Evolutionary conservation across 306 rosid species (phyloP).

Genomic region (Hylodesmum podocarpum): DNA sequence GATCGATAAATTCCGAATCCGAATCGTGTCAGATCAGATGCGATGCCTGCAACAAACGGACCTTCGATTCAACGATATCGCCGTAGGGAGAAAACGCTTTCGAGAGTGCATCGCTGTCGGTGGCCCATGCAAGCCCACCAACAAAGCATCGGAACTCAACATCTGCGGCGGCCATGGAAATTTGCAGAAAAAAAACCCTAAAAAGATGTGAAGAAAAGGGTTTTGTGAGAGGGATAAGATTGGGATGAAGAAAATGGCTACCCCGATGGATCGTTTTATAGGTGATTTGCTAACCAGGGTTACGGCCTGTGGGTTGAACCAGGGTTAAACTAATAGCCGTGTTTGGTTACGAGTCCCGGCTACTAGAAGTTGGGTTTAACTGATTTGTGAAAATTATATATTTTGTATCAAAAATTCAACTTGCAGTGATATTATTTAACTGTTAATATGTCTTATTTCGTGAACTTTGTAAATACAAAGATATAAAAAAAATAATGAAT

Average conservation of each 20-base stretch:
- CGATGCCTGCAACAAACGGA: not conserved
- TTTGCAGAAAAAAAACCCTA: not conserved
- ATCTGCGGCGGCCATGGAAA: not conserved
- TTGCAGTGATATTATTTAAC: no score
- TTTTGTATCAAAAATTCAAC: no score
- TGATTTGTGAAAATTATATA: no score
- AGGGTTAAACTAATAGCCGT: not conserved
- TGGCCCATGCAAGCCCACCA: not conserved
- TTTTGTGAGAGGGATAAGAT: not conserved
- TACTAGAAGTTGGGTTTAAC: no score
- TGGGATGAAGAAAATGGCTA: not conserved
- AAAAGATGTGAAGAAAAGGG: not conserved
- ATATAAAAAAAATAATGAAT: no score
- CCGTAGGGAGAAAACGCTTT: not conserved
- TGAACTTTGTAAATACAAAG: no score
- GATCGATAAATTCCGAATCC: slow-evolving; percentile 2
- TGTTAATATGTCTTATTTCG: no score
- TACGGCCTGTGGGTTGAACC: not conserved
- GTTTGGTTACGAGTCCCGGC: no score
- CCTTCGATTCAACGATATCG: not conserved
- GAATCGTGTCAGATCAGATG: slow-evolving; percentile 2
- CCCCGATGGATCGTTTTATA: not conserved
- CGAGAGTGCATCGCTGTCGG: not conserved
- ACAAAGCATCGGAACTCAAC: not conserved
- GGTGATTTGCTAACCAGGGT: not conserved